phyloP scores from a whole-genome alignment of 169 alveolate genomes.

The Plasmodium reichenowi region DNA sequence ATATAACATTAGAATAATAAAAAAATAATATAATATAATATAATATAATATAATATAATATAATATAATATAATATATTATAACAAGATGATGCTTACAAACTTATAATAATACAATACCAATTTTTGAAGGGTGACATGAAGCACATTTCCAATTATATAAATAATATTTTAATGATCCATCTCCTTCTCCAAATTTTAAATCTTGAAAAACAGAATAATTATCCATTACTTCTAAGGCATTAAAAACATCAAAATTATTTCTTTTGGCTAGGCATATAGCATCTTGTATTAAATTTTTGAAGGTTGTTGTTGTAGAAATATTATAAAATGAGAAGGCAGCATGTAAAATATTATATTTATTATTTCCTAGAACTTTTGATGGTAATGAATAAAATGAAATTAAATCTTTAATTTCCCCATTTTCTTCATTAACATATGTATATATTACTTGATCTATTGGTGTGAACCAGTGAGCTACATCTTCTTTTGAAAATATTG shows the following conservation, averaged over 20 bases:
- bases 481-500: constrained; percentile 91
- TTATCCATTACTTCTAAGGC: constrained; percentile 97
- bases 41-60: neutral
- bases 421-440: constrained; percentile 91
- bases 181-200: constrained; percentile 96
- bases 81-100: neutral
- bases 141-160: constrained; percentile 94
- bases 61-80: too few species aligned
- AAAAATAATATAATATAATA: neutral
- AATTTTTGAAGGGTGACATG: constrained; percentile 56
- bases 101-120: constrained; percentile 49
- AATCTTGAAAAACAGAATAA: constrained; percentile 89
- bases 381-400: constrained; percentile 94
- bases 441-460: constrained; percentile 90
- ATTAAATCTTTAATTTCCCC: constrained; percentile 93
- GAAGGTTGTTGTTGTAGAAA: constrained; percentile 86
- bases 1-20: too few species aligned
- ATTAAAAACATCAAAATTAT: constrained; percentile 96
- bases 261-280: constrained; percentile 92
- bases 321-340: constrained; percentile 94
- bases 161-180: constrained; percentile 97
- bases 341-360: constrained; percentile 87
- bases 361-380: constrained; percentile 92
- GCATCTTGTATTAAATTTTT: constrained; percentile 93
- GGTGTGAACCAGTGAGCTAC: constrained; percentile 93